Evolutionary conservation across 768 basidiomycete species (phyloP).

Genomic region (Asterophora parasitica): DNA sequence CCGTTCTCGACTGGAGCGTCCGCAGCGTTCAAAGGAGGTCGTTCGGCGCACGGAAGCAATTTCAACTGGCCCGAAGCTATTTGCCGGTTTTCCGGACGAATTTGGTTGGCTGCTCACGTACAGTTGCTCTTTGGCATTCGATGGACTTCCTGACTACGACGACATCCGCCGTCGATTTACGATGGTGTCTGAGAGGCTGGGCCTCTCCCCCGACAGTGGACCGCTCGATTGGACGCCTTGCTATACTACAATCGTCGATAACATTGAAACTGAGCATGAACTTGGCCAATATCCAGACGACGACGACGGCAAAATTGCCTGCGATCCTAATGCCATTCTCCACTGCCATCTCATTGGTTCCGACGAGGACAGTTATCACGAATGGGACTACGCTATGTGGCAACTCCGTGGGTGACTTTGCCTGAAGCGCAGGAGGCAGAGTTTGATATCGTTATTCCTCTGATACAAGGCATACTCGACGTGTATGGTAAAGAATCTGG

Average conservation of each 20-base stretch:
- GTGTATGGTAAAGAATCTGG: too few relatives aligned
- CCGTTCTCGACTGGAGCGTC: slow-evolving; percentile 13
- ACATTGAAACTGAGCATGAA: slow-evolving; percentile 10
- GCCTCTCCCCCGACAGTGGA: slow-evolving; percentile 12
- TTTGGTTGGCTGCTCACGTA: slow-evolving; percentile 20
- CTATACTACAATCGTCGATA: slow-evolving; percentile 9
- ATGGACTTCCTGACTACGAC: slow-evolving; percentile 20
- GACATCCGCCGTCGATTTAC: slow-evolving; percentile 11
- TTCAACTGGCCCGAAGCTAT: slow-evolving; percentile 14
- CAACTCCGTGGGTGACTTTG: slow-evolving; percentile 14
- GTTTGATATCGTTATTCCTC: slow-evolving; percentile 5
- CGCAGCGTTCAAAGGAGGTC: slow-evolving; percentile 14
- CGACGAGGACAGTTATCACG: slow-evolving; percentile 16
- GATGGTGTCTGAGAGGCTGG: slow-evolving; percentile 13
- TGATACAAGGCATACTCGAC: too few relatives aligned
- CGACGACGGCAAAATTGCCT: slow-evolving; percentile 8
- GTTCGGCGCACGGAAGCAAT: slow-evolving; percentile 14
- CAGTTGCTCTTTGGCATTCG: slow-evolving; percentile 18
- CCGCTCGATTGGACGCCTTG: slow-evolving; percentile 18
- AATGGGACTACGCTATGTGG: slow-evolving; percentile 16
- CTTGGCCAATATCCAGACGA: slow-evolving; percentile 15
- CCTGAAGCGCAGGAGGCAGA: slow-evolving; percentile 12
- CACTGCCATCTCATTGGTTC: too few relatives aligned
- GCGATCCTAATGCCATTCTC: neutral
- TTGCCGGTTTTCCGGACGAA: slow-evolving; percentile 17